Percentiles rank a stretch among this genome's conserved stretches.
phyloP scores from a whole-genome alignment of 306 rosid species.

The Lathyrus tuberosus region DNA sequence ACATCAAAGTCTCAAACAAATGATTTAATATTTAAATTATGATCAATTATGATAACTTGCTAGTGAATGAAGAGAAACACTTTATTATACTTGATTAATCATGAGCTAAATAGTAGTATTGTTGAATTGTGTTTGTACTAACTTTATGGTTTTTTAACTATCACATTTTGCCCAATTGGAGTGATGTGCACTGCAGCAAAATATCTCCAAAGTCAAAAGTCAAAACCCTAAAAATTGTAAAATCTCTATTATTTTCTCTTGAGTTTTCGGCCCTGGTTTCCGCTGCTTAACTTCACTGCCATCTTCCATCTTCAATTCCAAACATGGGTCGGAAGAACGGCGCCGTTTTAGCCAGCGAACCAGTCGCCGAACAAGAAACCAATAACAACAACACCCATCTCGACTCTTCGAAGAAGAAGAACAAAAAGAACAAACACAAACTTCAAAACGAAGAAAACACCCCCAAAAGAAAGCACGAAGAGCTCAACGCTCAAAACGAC shows the following conservation, averaged over 20 bases:
- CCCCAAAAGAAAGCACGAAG: slow-evolving; percentile 64
- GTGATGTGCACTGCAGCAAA: background rate
- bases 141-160: too few relatives aligned
- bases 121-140: too few relatives aligned
- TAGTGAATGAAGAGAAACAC: too few relatives aligned
- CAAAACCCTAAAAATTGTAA: slow-evolving; percentile 62
- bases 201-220: slow-evolving; percentile 26
- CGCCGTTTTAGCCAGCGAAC: slow-evolving; percentile 36
- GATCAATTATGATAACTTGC: too few relatives aligned
- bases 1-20: too few relatives aligned
- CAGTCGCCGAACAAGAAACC: slow-evolving; percentile 32
- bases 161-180: too few relatives aligned
- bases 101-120: too few relatives aligned
- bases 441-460: slow-evolving; percentile 40
- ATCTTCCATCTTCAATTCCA: slow-evolving; percentile 6
- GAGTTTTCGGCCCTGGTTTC: slow-evolving; percentile 37
- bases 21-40: too few relatives aligned
- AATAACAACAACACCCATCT: slow-evolving; percentile 25
- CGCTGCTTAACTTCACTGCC: slow-evolving; percentile 15
- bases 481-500: slow-evolving; percentile 35
- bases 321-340: slow-evolving; percentile 74
- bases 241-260: background rate
- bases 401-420: slow-evolving; percentile 57
- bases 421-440: slow-evolving; percentile 49
- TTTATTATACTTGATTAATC: too few relatives aligned